phyloP scores from a whole-genome alignment of 768 basidiomycete genomes.

The Chalciporus sphaerocephalus region DNA sequence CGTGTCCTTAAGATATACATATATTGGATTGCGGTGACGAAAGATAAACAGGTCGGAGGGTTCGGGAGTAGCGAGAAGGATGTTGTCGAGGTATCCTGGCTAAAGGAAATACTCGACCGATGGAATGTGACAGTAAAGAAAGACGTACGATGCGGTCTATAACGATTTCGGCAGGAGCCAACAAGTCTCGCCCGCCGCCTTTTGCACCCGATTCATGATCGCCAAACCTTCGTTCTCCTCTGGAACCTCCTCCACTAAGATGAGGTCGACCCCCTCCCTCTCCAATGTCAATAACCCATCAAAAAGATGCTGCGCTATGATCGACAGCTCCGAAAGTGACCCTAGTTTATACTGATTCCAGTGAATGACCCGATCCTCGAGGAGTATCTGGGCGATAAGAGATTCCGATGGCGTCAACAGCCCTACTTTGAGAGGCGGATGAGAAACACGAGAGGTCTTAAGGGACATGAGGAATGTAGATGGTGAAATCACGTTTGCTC shows the following conservation, averaged over 20 bases:
- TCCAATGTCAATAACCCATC: constrained; percentile 85
- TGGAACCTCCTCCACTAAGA: constrained; percentile 78
- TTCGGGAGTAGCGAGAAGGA: background rate
- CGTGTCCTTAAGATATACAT: background rate
- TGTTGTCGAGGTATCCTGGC: background rate
- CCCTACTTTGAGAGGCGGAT: constrained; percentile 47
- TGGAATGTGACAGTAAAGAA: background rate
- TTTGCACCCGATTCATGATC: constrained; percentile 89
- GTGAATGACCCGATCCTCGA: constrained; percentile 36
- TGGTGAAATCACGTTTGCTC: constrained; percentile 28
- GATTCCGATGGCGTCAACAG: constrained; percentile 65
- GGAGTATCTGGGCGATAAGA: constrained; percentile 29
- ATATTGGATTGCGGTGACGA: background rate
- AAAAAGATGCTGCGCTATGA: constrained; percentile 79
- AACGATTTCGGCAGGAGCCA: constrained; percentile 24
- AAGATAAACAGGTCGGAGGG: background rate
- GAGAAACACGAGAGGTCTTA: constrained; percentile 15
- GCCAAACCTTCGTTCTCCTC: constrained; percentile 85
- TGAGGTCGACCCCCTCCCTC: constrained; percentile 66
- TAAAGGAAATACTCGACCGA: background rate
- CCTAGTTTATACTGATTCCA: constrained; percentile 57
- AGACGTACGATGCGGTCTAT: constrained; percentile 20
- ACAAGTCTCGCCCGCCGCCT: constrained; percentile 67
- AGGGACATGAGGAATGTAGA: constrained; percentile 44
- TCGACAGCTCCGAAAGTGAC: constrained; percentile 50